These are phyloP conservation scores for Botrytis sinoallii DNA, from an alignment of 2,329 filamentous ascomycete species.

Conservation along the genomic window DNA sequence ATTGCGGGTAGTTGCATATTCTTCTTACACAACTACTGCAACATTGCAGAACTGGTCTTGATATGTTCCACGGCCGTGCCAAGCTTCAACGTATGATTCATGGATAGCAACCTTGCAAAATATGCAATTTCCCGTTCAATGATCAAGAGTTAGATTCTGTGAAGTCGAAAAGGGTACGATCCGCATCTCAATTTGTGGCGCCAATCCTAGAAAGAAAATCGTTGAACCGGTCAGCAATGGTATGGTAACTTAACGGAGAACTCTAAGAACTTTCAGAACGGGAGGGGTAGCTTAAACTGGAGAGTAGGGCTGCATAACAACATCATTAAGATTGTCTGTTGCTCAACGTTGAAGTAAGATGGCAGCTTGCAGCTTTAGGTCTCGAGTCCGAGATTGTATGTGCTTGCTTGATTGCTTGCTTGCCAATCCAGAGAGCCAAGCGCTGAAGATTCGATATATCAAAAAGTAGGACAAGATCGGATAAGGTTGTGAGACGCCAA, in stretches of 20 bases:
- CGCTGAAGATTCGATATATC: conserved; percentile 18
- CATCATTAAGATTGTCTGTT: conserved; percentile 16
- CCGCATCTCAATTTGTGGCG: neutral
- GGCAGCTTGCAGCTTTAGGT: conserved; percentile 18
- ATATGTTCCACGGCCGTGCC: conserved; percentile 17
- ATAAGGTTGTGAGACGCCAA: conserved; percentile 20
- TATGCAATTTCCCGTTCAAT: conserved; percentile 17
- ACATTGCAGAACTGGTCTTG: conserved; percentile 16
- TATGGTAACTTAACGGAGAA: neutral
- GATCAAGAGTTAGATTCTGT: conserved; percentile 8
- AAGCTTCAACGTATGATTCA: conserved; percentile 21
- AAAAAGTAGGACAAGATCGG: conserved; percentile 23
- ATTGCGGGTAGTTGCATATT: conserved; percentile 14
- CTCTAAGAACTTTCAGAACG: neutral
- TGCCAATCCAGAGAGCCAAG: conserved; percentile 11
- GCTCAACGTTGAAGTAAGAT: conserved; percentile 9
- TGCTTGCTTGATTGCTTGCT: conserved; percentile 1
- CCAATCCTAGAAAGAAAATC: neutral
- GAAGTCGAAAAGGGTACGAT: neutral
- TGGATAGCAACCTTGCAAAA: conserved; percentile 11
- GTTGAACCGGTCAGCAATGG: conserved; percentile 13
- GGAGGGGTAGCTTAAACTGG: neutral
- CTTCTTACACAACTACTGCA: conserved; percentile 16
- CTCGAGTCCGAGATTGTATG: conserved; percentile 11
- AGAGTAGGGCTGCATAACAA: conserved; percentile 18